A percentile compares a stretch with the other conserved stretches of the same genome.
Conservation (phyloP, 2,329 filamentous ascomycete genomes). For the Myrmaecium sp. region DNA sequence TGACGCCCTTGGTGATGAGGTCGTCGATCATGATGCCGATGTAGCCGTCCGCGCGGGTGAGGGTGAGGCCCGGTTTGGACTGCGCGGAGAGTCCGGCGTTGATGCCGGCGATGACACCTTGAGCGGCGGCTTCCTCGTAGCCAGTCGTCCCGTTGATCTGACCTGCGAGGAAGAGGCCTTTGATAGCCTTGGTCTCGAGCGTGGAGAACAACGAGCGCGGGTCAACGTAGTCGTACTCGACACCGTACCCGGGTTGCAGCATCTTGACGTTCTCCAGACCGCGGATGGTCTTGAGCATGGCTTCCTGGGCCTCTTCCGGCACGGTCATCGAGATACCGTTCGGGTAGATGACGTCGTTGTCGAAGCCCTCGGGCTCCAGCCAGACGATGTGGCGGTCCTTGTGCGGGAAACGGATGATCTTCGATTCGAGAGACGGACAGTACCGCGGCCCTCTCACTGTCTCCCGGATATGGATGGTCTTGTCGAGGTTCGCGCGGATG, state of each 20-base stretch:
- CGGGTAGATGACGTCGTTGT: slow-evolving; percentile 79
- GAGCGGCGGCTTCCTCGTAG: slow-evolving; percentile 91
- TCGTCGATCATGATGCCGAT: slow-evolving; percentile 99
- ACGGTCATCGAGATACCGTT: slow-evolving; percentile 97
- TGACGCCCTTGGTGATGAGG: slow-evolving; percentile 88
- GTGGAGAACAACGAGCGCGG: slow-evolving; percentile 76
- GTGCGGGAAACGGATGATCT: slow-evolving; percentile 72
- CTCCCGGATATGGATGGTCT: slow-evolving; percentile 90
- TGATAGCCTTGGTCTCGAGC: slow-evolving; percentile 83
- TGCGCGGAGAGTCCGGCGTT: slow-evolving; percentile 76
- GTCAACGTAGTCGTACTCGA: slow-evolving; percentile 98
- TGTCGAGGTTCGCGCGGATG: slow-evolving; percentile 77
- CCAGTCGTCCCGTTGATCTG: slow-evolving; percentile 98
- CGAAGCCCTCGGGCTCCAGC: slow-evolving; percentile 92
- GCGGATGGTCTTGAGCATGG: slow-evolving; percentile 69
- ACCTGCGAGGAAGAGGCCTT: slow-evolving; percentile 77
- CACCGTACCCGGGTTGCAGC: slow-evolving; percentile 90
- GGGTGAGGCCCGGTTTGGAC: slow-evolving; percentile 44
- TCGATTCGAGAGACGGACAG: slow-evolving; percentile 88
- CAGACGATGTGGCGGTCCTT: slow-evolving; percentile 78
- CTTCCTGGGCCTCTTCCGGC: slow-evolving; percentile 69
- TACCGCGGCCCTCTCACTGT: slow-evolving; percentile 89
- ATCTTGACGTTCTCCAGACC: slow-evolving; percentile 80
- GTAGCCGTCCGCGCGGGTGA: slow-evolving; percentile 77
- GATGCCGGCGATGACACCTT: slow-evolving; percentile 81